Percentiles rank a stretch among this genome's conserved stretches.
Evolutionary conservation across 2,329 filamentous ascomycete species (phyloP).

Genomic region (Beauveria varroae): DNA sequence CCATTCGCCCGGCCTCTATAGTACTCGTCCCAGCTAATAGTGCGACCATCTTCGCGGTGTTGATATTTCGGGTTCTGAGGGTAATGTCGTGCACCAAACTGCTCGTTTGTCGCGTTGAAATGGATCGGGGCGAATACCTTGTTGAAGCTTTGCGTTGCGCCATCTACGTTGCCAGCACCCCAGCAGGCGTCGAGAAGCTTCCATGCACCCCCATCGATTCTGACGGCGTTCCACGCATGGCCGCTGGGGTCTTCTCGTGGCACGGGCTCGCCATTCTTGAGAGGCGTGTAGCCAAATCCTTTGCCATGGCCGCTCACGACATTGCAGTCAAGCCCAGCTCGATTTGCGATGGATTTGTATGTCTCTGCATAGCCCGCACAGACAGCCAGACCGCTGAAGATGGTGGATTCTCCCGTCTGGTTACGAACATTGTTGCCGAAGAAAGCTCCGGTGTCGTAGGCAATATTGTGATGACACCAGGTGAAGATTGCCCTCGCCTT

Average conservation of each 20-base stretch:
- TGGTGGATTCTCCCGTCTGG: constrained; percentile 63
- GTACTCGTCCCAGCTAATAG: constrained; percentile 75
- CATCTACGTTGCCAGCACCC: constrained; percentile 70
- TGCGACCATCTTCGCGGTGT: constrained; percentile 64
- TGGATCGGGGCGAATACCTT: constrained; percentile 56
- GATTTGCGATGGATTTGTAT: constrained; percentile 68
- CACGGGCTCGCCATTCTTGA: constrained; percentile 55
- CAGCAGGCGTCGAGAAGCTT: constrained; percentile 89
- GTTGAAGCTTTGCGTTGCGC: constrained; percentile 20
- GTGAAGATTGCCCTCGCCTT: constrained; percentile 90
- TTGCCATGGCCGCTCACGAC: constrained; percentile 78
- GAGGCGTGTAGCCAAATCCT: constrained; percentile 63
- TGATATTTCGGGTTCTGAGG: constrained; percentile 62
- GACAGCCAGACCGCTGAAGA: constrained; percentile 73
- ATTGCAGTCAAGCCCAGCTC: constrained; percentile 71
- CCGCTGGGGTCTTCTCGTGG: constrained; percentile 55
- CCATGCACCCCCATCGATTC: constrained; percentile 81
- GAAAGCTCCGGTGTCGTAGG: constrained; percentile 75
- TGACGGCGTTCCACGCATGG: constrained; percentile 92
- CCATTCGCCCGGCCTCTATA: constrained; percentile 51
- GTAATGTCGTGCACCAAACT: constrained; percentile 76
- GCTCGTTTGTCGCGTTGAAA: constrained; percentile 60
- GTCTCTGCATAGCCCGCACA: constrained; percentile 87
- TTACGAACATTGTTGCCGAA: constrained; percentile 62
- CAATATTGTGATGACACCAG: constrained; percentile 91